phyloP scores from a whole-genome alignment of 257 asterid genomes.

The Nicotiana otophora region DNA sequence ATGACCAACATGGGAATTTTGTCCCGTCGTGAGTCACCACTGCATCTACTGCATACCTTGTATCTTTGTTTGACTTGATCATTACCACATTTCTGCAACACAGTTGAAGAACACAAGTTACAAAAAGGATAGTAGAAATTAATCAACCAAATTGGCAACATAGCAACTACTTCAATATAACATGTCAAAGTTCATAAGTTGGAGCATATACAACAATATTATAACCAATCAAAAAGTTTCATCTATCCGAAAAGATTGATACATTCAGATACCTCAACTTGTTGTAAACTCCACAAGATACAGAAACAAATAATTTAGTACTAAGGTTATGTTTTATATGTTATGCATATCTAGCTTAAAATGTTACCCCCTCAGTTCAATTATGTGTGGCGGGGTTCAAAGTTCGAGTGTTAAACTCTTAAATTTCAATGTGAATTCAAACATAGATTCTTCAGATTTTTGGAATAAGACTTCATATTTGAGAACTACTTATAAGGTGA shows the following conservation, averaged over 20 bases:
- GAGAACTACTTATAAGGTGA: no score
- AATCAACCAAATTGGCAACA: not conserved
- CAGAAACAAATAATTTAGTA: no score
- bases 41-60: constrained; percentile 58
- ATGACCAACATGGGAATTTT: constrained; percentile 64
- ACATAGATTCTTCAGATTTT: no score
- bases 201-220: not conserved
- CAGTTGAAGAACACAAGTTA: not conserved
- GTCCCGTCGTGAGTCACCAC: constrained; percentile 81
- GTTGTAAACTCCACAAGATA: no score
- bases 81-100: constrained; percentile 51
- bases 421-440: not conserved
- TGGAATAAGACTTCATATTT: no score
- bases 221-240: not conserved
- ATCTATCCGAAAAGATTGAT: not conserved
- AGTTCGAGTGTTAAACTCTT: not conserved
- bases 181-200: not conserved
- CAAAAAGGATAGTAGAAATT: not conserved
- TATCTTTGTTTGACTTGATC: constrained; percentile 78
- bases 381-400: no score
- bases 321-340: no score
- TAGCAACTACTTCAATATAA: not conserved
- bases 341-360: no score
- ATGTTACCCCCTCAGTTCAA: no score
- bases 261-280: not conserved